Percentiles rank a stretch among this genome's conserved stretches.
Evolutionary conservation across 805 yeast species (phyloP).

Genomic region (Wickerhamomyces tratensis): DNA sequence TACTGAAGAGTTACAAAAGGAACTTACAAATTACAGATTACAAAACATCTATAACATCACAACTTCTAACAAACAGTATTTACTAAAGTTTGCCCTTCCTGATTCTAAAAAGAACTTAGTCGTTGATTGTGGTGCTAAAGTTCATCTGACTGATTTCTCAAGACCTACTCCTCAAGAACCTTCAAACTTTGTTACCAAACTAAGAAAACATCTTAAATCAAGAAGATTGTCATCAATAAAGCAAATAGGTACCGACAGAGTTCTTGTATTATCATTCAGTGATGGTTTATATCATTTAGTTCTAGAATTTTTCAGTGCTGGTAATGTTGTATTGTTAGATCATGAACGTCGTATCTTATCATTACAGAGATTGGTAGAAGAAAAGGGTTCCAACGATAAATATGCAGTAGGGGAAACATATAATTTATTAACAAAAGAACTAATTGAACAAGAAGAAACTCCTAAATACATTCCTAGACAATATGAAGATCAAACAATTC

Average conservation of each 20-base stretch:
- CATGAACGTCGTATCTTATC: slow-evolving; percentile 56
- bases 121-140: slow-evolving; percentile 78
- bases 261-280: slow-evolving; percentile 75
- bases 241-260: slow-evolving; percentile 74
- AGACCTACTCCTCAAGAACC: slow-evolving; percentile 78
- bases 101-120: slow-evolving; percentile 71
- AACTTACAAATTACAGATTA: slow-evolving; percentile 56
- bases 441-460: slow-evolving; percentile 25
- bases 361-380: slow-evolving; percentile 70
- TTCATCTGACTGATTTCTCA: slow-evolving; percentile 71
- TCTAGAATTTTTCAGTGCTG: slow-evolving; percentile 91
- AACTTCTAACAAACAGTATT: slow-evolving; percentile 59
- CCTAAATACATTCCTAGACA: background rate
- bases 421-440: slow-evolving; percentile 42
- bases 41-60: slow-evolving; percentile 81
- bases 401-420: slow-evolving; percentile 74
- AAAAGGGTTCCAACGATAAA: slow-evolving; percentile 50
- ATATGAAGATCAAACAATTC: slow-evolving; percentile 11
- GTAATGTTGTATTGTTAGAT: slow-evolving; percentile 76
- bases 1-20: slow-evolving; percentile 50
- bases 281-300: slow-evolving; percentile 75
- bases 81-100: slow-evolving; percentile 74
- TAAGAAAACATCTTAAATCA: slow-evolving; percentile 79
- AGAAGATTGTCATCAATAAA: slow-evolving; percentile 63
- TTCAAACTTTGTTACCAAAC: slow-evolving; percentile 73